Evolutionary conservation across 257 asterid species (phyloP).

Genomic region (Dorcoceras hygrometricum): DNA sequence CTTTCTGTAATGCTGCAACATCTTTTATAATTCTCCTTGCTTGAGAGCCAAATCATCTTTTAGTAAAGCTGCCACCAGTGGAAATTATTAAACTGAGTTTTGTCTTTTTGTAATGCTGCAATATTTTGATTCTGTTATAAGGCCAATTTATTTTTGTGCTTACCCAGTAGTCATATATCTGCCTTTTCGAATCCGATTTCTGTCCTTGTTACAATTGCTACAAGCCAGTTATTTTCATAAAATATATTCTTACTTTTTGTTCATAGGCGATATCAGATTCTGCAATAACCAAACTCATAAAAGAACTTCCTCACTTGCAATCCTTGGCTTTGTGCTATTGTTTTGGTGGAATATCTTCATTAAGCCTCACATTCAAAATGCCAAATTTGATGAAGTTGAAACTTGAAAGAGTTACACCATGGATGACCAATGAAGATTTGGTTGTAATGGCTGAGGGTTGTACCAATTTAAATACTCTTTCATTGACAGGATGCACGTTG

Average conservation of each 20-base stretch:
- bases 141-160: neutral
- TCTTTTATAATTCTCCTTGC: too few species aligned
- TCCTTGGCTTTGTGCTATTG: slow-evolving; percentile 71
- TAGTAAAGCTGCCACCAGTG: slow-evolving; percentile 4
- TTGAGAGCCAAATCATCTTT: neutral
- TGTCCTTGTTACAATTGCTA: slow-evolving; percentile 14
- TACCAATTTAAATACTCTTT: slow-evolving; percentile 54
- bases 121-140: neutral
- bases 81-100: slow-evolving; percentile 3
- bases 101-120: neutral
- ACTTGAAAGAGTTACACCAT: slow-evolving; percentile 75
- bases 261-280: slow-evolving; percentile 74
- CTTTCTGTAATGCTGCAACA: neutral
- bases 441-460: slow-evolving; percentile 60
- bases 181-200: neutral
- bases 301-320: slow-evolving; percentile 49
- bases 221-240: slow-evolving; percentile 12
- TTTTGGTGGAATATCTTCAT: slow-evolving; percentile 69
- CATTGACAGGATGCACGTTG: slow-evolving; percentile 71
- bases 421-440: slow-evolving; percentile 77
- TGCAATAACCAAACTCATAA: slow-evolving; percentile 41
- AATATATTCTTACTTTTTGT: slow-evolving; percentile 20
- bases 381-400: slow-evolving; percentile 74
- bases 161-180: neutral
- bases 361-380: slow-evolving; percentile 46